Evolutionary conservation across 2,329 filamentous ascomycete genomes (phyloP).

Genomic region (Botrytis porri): DNA sequence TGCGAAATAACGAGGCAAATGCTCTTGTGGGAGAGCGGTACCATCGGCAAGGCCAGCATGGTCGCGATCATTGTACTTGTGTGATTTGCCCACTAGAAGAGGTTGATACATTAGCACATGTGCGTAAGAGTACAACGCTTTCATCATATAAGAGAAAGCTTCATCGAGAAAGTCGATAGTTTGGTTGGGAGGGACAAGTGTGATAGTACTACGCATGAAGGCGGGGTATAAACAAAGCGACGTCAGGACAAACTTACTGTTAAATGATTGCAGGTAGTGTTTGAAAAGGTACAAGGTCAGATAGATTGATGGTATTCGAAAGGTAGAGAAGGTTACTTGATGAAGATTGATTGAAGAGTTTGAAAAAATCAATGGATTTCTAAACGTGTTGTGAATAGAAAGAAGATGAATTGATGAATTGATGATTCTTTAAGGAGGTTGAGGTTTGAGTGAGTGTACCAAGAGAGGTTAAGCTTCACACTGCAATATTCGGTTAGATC

Average conservation of each 20-base stretch:
- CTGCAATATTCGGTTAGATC: constrained; percentile 5
- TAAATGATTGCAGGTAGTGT: constrained; percentile 19
- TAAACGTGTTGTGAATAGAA: not conserved
- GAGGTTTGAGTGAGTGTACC: not conserved
- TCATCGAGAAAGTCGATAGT: not conserved
- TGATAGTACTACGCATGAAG: not conserved
- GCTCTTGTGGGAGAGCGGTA: constrained; percentile 62
- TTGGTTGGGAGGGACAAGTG: constrained; percentile 24
- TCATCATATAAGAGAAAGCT: constrained; percentile 13
- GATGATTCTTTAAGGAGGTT: constrained; percentile 7
- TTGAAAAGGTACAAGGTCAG: not conserved
- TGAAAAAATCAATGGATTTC: constrained; percentile 7
- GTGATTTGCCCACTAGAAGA: constrained; percentile 85
- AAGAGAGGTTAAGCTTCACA: constrained; percentile 5
- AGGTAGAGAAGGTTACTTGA: not conserved
- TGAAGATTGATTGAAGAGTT: not conserved
- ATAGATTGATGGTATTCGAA: constrained; percentile 4
- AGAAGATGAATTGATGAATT: not conserved
- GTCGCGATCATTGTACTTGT: constrained; percentile 91
- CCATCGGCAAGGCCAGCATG: constrained; percentile 77
- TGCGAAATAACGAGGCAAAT: constrained; percentile 87
- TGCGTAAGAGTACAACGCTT: constrained; percentile 1
- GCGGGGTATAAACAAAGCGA: constrained; percentile 20
- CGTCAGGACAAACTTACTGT: constrained; percentile 12
- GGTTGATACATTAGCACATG: constrained; percentile 23